Base-by-base conservation (phyloP, 75 land plant genomes). In the Azolla pinnata region DNA sequence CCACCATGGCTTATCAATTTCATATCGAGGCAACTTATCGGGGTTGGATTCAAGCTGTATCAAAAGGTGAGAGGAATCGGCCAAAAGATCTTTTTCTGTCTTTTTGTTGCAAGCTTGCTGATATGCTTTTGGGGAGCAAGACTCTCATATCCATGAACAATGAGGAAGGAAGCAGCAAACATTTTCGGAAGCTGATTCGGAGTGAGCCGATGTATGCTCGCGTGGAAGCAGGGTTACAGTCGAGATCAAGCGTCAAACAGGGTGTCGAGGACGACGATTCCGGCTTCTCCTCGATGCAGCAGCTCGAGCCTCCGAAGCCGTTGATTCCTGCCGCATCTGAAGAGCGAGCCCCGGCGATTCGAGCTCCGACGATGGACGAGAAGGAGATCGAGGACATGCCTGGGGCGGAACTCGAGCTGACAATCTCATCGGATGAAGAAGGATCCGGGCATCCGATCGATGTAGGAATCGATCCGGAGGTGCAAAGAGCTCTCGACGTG, bases 1-100 rank as follows among this genome's bases (percentile, higher is more conserved):
- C 97, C 97, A 33, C 81, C 95, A 46, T 63, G 77, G 27, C 68
- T 92, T 16, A 85, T 92, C 64, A 92, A 92, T 59, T 92, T 92
- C 61, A 60, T 92, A 0, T 71, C 93, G 38, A 81, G 97, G 68
- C 97, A 92, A 68, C 82, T 92, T 23, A 75, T 79, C n/a, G 97
- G 93, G 18, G 80, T 60, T 79, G 97, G 97, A 31, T 78, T 78
- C 67, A 88, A 79, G 78, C 87, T 92, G 12, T 92, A 82, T 71
- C 75, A 82, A 62, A 84, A 92, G 90, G 97, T 92, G 20, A 24
- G 52, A n/a, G n/a, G n/a, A n/a, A n/a, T n/a, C n/a, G n/a, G n/a
- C n/a, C n/a, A n/a, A n/a, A n/a, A n/a, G n/a, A n/a, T 48, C 2
- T 60, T 18, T 12, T 24, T 23, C 17, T 18, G 29, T 21, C 12